Percentiles rank a stretch among this genome's conserved stretches.
phyloP scores from a whole-genome alignment of 768 basidiomycete species.

The Mycena metata region DNA sequence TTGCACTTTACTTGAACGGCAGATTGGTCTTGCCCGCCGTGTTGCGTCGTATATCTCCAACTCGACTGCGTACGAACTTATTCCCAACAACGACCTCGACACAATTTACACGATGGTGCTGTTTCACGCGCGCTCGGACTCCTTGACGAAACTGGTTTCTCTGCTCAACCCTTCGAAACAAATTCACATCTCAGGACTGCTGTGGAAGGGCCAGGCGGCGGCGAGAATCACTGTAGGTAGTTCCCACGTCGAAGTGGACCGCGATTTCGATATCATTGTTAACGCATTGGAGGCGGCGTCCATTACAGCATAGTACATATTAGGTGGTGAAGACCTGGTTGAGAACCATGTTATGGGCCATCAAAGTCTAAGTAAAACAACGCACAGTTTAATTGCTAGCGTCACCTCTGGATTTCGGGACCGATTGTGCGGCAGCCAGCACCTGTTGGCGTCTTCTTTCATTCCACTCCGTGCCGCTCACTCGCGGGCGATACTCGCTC shows the following conservation, averaged over 20 bases:
- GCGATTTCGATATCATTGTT: conserved; percentile 17
- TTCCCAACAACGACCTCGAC: conserved; percentile 26
- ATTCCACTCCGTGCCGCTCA: conserved; percentile 47
- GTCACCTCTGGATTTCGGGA: too few relatives aligned
- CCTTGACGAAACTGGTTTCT: conserved; percentile 28
- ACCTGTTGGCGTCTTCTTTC: conserved; percentile 42
- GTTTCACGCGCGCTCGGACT: conserved; percentile 29
- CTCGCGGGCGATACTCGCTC: conserved; percentile 36
- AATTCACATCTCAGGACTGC: conserved; percentile 26
- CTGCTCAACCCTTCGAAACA: conserved; percentile 26
- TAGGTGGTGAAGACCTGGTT: too few relatives aligned
- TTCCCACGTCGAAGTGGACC: conserved; percentile 34
- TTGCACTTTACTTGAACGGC: conserved; percentile 29
- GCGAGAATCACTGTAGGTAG: conserved; percentile 35
- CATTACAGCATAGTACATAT: too few relatives aligned
- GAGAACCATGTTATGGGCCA: too few relatives aligned
- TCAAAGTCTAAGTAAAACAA: too few relatives aligned
- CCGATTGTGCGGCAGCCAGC: background rate
- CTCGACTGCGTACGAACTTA: conserved; percentile 32
- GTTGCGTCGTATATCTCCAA: conserved; percentile 32
- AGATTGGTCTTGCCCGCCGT: conserved; percentile 33
- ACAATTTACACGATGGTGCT: conserved; percentile 36
- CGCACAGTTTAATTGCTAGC: too few relatives aligned
- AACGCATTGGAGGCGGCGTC: conserved; percentile 12
- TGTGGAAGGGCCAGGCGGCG: conserved; percentile 26